A percentile compares a stretch with the other conserved stretches of the same genome.
phyloP scores from a whole-genome alignment of 768 basidiomycete genomes.

The Trametes elegans region DNA sequence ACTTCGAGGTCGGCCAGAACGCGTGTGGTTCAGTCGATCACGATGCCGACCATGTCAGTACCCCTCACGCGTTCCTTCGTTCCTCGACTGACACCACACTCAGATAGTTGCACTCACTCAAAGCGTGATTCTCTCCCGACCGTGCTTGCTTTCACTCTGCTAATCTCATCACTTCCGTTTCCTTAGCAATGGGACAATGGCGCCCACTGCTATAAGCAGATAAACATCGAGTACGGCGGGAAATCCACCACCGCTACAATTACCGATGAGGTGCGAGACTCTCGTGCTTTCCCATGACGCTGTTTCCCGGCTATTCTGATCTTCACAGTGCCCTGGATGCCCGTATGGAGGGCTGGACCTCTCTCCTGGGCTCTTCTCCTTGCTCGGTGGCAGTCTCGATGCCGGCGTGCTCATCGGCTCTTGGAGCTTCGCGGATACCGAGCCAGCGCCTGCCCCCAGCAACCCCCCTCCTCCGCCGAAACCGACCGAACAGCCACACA shows the following conservation, averaged over 20 bases:
- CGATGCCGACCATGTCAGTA: constrained; percentile 12
- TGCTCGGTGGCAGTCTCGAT: constrained; percentile 47
- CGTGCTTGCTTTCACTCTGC: too few species aligned
- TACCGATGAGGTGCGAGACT: constrained; percentile 48
- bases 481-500: not conserved
- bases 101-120: constrained; percentile 51
- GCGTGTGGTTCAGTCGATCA: constrained; percentile 15
- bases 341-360: constrained; percentile 65
- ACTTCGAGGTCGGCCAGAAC: not conserved
- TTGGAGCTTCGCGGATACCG: constrained; percentile 52
- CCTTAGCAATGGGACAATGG: constrained; percentile 53
- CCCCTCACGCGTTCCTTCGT: too few species aligned
- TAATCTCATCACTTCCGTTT: not conserved
- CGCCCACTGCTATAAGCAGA: constrained; percentile 53
- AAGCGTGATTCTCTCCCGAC: not conserved
- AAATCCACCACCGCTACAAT: constrained; percentile 56
- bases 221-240: constrained; percentile 61
- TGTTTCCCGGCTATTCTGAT: not conserved
- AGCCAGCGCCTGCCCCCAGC: not conserved
- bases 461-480: constrained; percentile 2
- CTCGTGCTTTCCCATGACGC: not conserved
- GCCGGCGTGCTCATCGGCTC: constrained; percentile 55
- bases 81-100: not conserved
- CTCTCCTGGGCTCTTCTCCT: constrained; percentile 59
- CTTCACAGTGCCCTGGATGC: constrained; percentile 61